A percentile compares a stretch with the other conserved stretches of the same genome.
These are phyloP conservation scores for Phoenix dactylifera DNA, from an alignment of 176 grass and related monocot species.

Conservation along the genomic window DNA sequence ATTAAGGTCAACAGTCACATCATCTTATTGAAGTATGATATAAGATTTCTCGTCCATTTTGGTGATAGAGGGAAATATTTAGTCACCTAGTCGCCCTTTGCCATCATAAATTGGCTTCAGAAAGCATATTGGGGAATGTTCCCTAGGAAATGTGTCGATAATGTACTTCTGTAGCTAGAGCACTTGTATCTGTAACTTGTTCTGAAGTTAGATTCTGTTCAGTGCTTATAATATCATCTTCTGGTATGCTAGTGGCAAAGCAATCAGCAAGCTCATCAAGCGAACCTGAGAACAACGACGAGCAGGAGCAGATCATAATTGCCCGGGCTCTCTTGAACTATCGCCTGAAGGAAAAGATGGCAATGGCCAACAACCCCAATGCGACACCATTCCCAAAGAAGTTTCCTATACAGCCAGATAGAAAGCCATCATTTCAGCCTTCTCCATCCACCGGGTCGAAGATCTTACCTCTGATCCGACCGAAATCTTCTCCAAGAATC, in stretches of 20 bases:
- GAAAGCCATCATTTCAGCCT: constrained; percentile 40
- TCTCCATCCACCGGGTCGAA: constrained; percentile 67
- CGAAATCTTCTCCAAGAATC: constrained; percentile 51
- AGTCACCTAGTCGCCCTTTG: too few species aligned
- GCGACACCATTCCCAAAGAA: constrained; percentile 88
- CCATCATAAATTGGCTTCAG: too few species aligned
- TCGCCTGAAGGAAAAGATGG: constrained; percentile 82
- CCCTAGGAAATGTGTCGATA: too few species aligned
- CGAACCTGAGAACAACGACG: constrained; percentile 82
- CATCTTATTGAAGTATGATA: too few species aligned
- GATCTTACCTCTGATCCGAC: constrained; percentile 87
- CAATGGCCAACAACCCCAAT: constrained; percentile 79
- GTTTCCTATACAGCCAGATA: constrained; percentile 72
- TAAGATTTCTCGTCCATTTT: too few species aligned
- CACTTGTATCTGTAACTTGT: too few species aligned
- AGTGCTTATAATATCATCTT: constrained; percentile 22
- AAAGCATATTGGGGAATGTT: too few species aligned
- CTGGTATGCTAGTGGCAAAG: constrained; percentile 47
- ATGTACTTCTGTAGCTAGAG: too few species aligned
- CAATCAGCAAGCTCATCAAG: constrained; percentile 53
- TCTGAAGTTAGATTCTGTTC: background rate
- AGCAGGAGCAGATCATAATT: constrained; percentile 94
- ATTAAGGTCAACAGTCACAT: too few species aligned
- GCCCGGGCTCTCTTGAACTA: constrained; percentile 91
- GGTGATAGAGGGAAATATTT: too few species aligned